Conservation (phyloP, 805 yeast genomes). For the Lipomyces yamadae region DNA sequence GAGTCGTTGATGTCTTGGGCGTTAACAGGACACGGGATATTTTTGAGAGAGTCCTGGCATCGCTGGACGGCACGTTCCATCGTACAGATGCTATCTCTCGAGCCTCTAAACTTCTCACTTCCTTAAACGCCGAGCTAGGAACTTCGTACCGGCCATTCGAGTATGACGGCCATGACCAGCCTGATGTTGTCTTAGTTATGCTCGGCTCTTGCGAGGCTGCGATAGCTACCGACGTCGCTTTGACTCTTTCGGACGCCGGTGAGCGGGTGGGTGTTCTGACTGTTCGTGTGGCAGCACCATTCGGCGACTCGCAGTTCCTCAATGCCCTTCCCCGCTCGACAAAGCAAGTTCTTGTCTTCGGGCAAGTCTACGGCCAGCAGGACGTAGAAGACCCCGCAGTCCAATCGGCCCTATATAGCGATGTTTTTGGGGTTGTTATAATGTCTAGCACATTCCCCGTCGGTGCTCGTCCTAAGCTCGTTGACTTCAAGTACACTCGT, state of each 20-base stretch:
- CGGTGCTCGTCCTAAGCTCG: conserved; percentile 36
- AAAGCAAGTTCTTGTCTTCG: conserved; percentile 67
- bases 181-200: conserved; percentile 79
- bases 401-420: conserved; percentile 62
- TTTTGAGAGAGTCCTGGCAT: conserved; percentile 31
- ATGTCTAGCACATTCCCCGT: conserved; percentile 42
- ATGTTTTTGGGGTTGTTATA: conserved; percentile 73
- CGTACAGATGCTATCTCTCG: conserved; percentile 31
- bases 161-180: conserved; percentile 64
- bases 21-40: conserved; percentile 43
- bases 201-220: conserved; percentile 74
- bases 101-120: conserved; percentile 46
- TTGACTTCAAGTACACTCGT: conserved; percentile 45
- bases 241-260: conserved; percentile 45
- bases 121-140: conserved; percentile 60
- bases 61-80: conserved; percentile 21
- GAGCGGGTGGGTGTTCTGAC: conserved; percentile 66
- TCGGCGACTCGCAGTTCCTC: conserved; percentile 65
- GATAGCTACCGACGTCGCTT: conserved; percentile 55
- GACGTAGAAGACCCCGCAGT: conserved; percentile 44
- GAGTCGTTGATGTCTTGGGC: conserved; percentile 42
- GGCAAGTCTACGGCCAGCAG: conserved; percentile 54
- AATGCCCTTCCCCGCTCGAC: conserved; percentile 62
- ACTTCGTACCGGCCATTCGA: conserved; percentile 65
- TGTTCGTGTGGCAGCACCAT: conserved; percentile 80